Percentiles rank a stretch among this genome's conserved stretches.
Evolutionary conservation across 208 protist genomes (phyloP).

Genomic region (Trypanosoma scelopori): DNA sequence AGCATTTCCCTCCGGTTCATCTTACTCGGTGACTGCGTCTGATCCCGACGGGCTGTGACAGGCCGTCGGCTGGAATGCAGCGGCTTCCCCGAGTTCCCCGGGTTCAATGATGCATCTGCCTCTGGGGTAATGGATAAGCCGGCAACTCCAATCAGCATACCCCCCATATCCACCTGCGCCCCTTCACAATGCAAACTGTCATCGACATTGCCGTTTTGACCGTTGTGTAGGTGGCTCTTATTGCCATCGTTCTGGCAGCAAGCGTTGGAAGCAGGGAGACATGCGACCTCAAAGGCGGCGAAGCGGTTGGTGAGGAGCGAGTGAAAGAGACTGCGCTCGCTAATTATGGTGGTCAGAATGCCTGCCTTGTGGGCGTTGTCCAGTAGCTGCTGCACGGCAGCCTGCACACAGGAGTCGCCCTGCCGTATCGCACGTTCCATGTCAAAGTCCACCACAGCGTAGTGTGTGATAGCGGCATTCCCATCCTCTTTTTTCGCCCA

Average conservation of each 20-base stretch:
- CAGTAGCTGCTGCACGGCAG: slow-evolving; percentile 3
- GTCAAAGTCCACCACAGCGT: slow-evolving; percentile 58
- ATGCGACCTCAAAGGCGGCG: slow-evolving; percentile 7
- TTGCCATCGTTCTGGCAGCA: neutral
- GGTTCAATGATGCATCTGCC: too few relatives aligned
- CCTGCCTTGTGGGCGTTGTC: slow-evolving; percentile 8
- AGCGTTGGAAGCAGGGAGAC: neutral
- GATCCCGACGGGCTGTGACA: too few relatives aligned
- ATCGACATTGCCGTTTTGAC: neutral
- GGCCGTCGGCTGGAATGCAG: too few relatives aligned
- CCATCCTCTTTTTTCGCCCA: neutral
- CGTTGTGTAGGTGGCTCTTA: neutral
- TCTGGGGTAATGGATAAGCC: too few relatives aligned
- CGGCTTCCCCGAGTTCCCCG: too few relatives aligned
- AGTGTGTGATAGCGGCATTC: slow-evolving; percentile 8
- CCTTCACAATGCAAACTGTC: neutral
- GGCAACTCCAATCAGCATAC: too few relatives aligned
- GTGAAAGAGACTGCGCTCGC: slow-evolving; percentile 26
- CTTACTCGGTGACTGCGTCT: too few relatives aligned
- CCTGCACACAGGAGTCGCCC: neutral
- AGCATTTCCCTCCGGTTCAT: neutral
- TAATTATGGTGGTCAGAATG: slow-evolving; percentile 13
- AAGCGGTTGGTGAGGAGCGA: slow-evolving; percentile 30
- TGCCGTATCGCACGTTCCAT: slow-evolving; percentile 30
- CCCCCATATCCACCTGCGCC: too few relatives aligned